A percentile compares a stretch with the other conserved stretches of the same genome.
Conservation (phyloP, 2,329 filamentous ascomycete genomes). For the Dactylella cylindrospora region DNA sequence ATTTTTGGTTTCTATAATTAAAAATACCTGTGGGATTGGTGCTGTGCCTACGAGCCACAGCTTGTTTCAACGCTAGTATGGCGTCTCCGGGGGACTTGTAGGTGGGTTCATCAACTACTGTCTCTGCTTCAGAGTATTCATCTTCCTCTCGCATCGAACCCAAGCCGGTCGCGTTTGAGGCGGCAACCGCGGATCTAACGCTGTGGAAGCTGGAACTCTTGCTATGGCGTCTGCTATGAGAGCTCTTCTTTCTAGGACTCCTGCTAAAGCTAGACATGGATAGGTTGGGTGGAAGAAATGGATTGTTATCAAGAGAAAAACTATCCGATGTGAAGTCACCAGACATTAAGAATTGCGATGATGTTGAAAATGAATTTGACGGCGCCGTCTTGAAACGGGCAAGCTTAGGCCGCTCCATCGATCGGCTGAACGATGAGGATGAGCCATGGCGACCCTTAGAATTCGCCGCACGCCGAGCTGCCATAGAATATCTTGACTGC, state of each 20-base stretch:
- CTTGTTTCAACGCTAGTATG: constrained; percentile 36
- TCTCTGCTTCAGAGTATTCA: constrained; percentile 41
- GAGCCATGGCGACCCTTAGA: constrained; percentile 21
- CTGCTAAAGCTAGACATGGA: constrained; percentile 28
- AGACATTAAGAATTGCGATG: constrained; percentile 26
- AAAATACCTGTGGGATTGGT: constrained; percentile 27
- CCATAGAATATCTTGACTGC: constrained; percentile 39
- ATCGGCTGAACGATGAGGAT: constrained; percentile 15
- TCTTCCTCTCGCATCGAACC: constrained; percentile 41
- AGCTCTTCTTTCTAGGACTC: constrained; percentile 14
- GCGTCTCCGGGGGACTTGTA: constrained; percentile 28
- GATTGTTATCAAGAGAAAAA: constrained; percentile 23
- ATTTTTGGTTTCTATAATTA: too few relatives aligned
- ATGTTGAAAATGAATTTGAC: constrained; percentile 16
- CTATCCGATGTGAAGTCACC: constrained; percentile 39
- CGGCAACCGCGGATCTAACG: constrained; percentile 12
- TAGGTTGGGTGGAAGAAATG: constrained; percentile 22
- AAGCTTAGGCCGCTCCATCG: constrained; percentile 33
- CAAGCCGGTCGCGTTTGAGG: constrained; percentile 15
- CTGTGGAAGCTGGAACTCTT: constrained; percentile 24
- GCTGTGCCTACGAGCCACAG: constrained; percentile 38
- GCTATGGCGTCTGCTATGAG: constrained; percentile 16
- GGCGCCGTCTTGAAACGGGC: constrained; percentile 37
- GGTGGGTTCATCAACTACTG: constrained; percentile 32
- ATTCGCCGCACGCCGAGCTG: constrained; percentile 23